Conservation (phyloP, 2,329 filamentous ascomycete species). For the Aspergillus sergii region DNA sequence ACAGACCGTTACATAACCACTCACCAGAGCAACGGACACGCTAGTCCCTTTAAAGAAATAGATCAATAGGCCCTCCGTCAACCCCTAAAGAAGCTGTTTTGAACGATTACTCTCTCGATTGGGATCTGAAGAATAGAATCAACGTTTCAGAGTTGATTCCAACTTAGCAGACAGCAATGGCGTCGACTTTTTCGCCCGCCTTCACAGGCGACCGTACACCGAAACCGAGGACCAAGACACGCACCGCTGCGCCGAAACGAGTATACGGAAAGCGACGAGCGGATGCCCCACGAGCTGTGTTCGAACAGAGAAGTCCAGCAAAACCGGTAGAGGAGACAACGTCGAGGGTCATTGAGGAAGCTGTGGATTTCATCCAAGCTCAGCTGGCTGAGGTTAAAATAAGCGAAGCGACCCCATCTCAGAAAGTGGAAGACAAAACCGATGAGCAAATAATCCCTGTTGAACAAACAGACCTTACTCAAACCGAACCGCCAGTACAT, state of each 20-base stretch:
- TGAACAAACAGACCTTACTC: background rate
- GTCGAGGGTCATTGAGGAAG: constrained; percentile 10
- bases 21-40: constrained; percentile 29
- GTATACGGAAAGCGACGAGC: constrained; percentile 40
- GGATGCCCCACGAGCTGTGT: constrained; percentile 39
- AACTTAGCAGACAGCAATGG: constrained; percentile 13
- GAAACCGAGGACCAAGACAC: constrained; percentile 28
- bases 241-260: constrained; percentile 28
- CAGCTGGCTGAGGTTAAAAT: constrained; percentile 34
- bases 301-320: constrained; percentile 34
- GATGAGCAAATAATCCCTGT: background rate
- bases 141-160: background rate
- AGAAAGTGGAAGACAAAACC: background rate
- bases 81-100: constrained; percentile 1
- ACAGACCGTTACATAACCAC: constrained; percentile 5
- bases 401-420: constrained; percentile 13
- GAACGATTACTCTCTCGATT: background rate
- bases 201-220: constrained; percentile 23
- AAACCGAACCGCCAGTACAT: background rate
- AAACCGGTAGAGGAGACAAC: constrained; percentile 14
- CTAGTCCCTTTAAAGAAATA: constrained; percentile 30
- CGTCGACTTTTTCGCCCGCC: constrained; percentile 16
- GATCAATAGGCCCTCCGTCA: constrained; percentile 27
- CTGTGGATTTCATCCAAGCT: constrained; percentile 26
- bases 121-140: background rate